Evolutionary conservation across 768 basidiomycete genomes (phyloP).

Genomic region (Termitomyces sp.): DNA sequence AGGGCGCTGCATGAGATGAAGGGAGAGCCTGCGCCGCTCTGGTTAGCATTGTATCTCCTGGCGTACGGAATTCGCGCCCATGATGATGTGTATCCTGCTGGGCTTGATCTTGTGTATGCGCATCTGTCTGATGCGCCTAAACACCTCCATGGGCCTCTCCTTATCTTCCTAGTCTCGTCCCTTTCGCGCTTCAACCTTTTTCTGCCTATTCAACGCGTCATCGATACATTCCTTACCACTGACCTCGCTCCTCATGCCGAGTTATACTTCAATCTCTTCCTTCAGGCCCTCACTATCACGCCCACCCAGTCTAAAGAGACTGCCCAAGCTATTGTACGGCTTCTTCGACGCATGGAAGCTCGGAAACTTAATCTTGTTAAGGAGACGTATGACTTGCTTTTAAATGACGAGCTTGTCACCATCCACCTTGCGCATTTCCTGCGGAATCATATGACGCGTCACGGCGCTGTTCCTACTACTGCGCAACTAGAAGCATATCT

Average conservation of each 20-base stretch:
- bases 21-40: constrained; percentile 35
- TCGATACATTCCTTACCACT: constrained; percentile 37
- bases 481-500: constrained; percentile 47
- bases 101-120: constrained; percentile 40
- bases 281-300: constrained; percentile 44
- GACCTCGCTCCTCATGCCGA: constrained; percentile 22
- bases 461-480: constrained; percentile 35
- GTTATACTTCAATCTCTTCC: constrained; percentile 49
- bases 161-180: constrained; percentile 43
- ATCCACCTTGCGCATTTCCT: constrained; percentile 47
- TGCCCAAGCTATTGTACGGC: constrained; percentile 33
- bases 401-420: constrained; percentile 49
- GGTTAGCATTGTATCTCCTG: constrained; percentile 53
- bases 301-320: constrained; percentile 36
- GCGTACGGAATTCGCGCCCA: constrained; percentile 42
- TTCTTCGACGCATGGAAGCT: constrained; percentile 46
- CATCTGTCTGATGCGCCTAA: constrained; percentile 31
- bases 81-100: constrained; percentile 38
- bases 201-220: constrained; percentile 39
- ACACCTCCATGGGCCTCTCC: constrained; percentile 35
- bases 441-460: constrained; percentile 36
- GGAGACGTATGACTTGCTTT: constrained; percentile 40
- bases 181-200: constrained; percentile 50
- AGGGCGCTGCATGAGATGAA: neutral
- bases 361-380: constrained; percentile 37